phyloP scores from a whole-genome alignment of 2,329 filamentous ascomycete species.

The Aspergillus sclerotialis region DNA sequence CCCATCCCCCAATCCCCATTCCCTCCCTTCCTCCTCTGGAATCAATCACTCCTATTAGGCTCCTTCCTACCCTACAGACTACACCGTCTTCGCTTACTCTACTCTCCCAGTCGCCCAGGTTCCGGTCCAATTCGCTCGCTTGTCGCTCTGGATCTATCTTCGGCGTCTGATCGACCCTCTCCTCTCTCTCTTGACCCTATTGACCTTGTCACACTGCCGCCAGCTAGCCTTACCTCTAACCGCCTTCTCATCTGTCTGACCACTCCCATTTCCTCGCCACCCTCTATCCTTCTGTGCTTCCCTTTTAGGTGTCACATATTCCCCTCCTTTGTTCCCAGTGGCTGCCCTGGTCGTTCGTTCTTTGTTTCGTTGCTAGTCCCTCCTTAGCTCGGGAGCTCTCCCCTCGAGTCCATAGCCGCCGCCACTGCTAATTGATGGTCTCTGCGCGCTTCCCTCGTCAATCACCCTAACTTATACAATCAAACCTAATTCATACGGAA shows the following conservation, averaged over 20 bases:
- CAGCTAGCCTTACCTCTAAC: conserved; percentile 18
- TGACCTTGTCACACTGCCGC: conserved; percentile 17
- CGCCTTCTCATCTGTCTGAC: conserved; percentile 15
- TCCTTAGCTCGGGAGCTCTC: too few species aligned
- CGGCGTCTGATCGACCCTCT: conserved; percentile 7
- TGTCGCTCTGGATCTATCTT: conserved; percentile 15
- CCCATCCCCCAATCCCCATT: conserved; percentile 21
- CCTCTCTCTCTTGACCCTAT: conserved; percentile 5
- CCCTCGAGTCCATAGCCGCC: conserved; percentile 16
- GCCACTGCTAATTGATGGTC: conserved; percentile 4
- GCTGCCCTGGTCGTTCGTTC: conserved; percentile 5
- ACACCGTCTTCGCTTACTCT: conserved; percentile 16
- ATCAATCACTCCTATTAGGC: too few species aligned
- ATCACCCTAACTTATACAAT: background rate
- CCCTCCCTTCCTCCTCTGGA: conserved; percentile 9
- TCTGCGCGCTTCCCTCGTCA: conserved; percentile 9
- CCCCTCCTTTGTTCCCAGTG: conserved; percentile 1
- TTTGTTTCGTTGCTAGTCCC: conserved; percentile 4
- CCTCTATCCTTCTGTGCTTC: conserved; percentile 7
- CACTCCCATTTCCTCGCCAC: conserved; percentile 9
- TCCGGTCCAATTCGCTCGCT: conserved; percentile 17
- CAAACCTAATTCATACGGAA: background rate
- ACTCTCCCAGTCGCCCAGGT: conserved; percentile 9
- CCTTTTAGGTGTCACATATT: conserved; percentile 5
- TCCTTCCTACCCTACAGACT: conserved; percentile 13